Evolutionary conservation across 345 rosid genomes (phyloP), one percentile per base, ranked within the genome.

Genomic region (Dipteronia dyeriana): DNA sequence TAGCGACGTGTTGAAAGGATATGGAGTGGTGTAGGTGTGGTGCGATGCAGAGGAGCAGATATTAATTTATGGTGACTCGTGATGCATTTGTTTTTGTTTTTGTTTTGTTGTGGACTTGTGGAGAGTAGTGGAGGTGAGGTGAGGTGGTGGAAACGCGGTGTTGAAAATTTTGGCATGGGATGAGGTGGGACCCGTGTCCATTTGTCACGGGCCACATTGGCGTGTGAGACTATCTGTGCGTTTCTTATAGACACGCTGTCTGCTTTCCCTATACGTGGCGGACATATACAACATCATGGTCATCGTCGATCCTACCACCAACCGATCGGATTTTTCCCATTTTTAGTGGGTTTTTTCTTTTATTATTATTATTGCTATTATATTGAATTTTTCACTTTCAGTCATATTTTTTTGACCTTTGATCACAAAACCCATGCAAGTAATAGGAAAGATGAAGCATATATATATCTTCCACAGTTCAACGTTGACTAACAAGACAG

Each of bases 61-160:
- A 34, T 4, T 34, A 34, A 4, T 4, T 34, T 29, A 38, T 19
- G n/a, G 22, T 13, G 20, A 17, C 59, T 43, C 51, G 56, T 72
- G 77, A 64, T 25, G 16, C 20, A 9, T 67, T 81, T 73, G 84
- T 20, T 62, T 38, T 38, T n/a, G n/a, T n/a, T n/a, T 81, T 39
- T 64, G 71, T 20, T 62, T 38, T 38, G 76, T 4, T 20, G 10
- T 47, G 29, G 60, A 14, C 1, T 7, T 7, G 23, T n/a, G 62
- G 23, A 5, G 7, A 49, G 38, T 34, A 34, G 38, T 14, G 3
- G 54, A 3, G 6, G 0, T 0, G 41, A 1, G 77, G 9, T 54
- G 43, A 41, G n/a, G n/a, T 68, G 82, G 73, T 19, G 13, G 20
- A 47, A 73, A 78, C 80, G 76, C 83, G 83, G 78, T 26, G 31